These are phyloP conservation scores for Dendrobium huoshanense DNA, from an alignment of 106 monocot species.

Conservation along the genomic window DNA sequence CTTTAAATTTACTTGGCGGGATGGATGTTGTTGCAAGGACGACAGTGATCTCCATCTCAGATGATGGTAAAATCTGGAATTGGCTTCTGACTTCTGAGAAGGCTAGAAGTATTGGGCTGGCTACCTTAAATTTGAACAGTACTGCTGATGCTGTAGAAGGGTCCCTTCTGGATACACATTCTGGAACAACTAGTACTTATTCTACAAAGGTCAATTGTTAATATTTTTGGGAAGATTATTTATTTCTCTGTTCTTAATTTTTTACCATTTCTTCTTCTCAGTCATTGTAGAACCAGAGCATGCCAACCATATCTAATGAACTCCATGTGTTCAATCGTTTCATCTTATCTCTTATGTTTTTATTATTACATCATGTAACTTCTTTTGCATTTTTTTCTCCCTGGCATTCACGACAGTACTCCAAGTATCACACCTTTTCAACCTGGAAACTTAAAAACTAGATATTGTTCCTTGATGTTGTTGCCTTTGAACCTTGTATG, in stretches of 20 bases:
- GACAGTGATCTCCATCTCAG: constrained; percentile 71
- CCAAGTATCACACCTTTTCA: neutral
- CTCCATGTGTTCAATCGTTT: neutral
- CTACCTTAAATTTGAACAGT: constrained; percentile 11
- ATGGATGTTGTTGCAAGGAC: constrained; percentile 21
- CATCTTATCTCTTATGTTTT: neutral
- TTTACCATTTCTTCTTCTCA: neutral
- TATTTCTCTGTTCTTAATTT: neutral
- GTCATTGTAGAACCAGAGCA: neutral
- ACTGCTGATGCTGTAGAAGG: constrained; percentile 19
- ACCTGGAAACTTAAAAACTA: neutral
- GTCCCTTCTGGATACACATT: constrained; percentile 10
- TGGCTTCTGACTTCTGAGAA: constrained; percentile 69
- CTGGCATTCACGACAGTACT: neutral
- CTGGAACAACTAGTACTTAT: constrained; percentile 14
- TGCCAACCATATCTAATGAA: neutral
- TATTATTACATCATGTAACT: neutral
- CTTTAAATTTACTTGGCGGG: constrained; percentile 18
- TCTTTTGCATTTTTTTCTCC: neutral
- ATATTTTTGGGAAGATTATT: neutral
- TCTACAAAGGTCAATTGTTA: constrained; percentile 42
- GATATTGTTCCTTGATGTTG: neutral
- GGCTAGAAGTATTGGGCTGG: constrained; percentile 9
- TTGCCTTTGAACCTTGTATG: neutral
- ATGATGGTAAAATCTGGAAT: constrained; percentile 95